These are phyloP conservation scores for Bipolaris sorokiniana DNA, from an alignment of 2,329 filamentous ascomycete species.

Conservation along the genomic window DNA sequence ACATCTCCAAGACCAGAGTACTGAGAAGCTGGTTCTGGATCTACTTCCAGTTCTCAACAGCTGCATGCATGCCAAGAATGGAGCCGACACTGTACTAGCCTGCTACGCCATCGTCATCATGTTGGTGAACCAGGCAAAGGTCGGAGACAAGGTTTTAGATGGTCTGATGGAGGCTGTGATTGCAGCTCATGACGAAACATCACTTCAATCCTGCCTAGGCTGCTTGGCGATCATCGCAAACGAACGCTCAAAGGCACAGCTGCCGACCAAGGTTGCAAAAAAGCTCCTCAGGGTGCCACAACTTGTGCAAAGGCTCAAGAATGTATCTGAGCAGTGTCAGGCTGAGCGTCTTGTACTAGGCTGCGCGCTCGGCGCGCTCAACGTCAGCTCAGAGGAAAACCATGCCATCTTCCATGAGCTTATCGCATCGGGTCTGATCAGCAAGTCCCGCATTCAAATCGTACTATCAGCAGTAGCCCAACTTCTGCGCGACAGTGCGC, in stretches of 20 bases:
- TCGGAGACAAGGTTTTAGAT: slow-evolving; percentile 81
- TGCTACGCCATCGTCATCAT: slow-evolving; percentile 92
- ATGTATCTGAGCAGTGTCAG: slow-evolving; percentile 68
- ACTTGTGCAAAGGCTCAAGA: slow-evolving; percentile 64
- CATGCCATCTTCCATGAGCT: slow-evolving; percentile 63
- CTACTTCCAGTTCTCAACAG: slow-evolving; percentile 75
- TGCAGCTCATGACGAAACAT: slow-evolving; percentile 76
- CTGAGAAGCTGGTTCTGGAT: slow-evolving; percentile 75
- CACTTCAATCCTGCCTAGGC: slow-evolving; percentile 73
- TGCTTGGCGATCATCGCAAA: slow-evolving; percentile 84
- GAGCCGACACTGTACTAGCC: slow-evolving; percentile 79
- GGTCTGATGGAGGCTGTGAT: slow-evolving; percentile 90
- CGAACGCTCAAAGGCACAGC: slow-evolving; percentile 71
- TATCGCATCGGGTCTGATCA: slow-evolving; percentile 65
- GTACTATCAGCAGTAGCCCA: slow-evolving; percentile 70
- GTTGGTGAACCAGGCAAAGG: slow-evolving; percentile 78
- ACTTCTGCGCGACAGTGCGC: slow-evolving; percentile 47
- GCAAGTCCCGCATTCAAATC: slow-evolving; percentile 67
- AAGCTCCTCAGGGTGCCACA: slow-evolving; percentile 69
- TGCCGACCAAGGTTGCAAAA: slow-evolving; percentile 74
- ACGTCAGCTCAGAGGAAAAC: slow-evolving; percentile 29
- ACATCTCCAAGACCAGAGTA: slow-evolving; percentile 77
- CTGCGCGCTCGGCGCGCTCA: slow-evolving; percentile 61
- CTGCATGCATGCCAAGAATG: slow-evolving; percentile 75
- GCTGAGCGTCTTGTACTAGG: slow-evolving; percentile 76